Percentiles rank a stretch among this genome's conserved stretches.
Evolutionary conservation across 345 rosid genomes (phyloP).

Genomic region (Limnanthes douglasii): DNA sequence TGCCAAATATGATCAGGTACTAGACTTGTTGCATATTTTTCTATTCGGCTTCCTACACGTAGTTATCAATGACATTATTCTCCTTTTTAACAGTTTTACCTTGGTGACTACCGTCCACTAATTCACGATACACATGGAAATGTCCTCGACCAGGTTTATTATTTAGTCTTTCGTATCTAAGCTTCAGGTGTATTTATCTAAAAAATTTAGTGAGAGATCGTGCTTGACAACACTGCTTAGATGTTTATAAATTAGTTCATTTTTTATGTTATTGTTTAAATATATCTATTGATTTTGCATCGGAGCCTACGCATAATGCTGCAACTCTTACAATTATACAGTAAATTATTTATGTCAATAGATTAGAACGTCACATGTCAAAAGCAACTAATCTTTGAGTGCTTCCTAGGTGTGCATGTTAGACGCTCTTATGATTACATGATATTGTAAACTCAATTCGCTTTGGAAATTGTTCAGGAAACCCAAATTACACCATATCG

Average conservation of each 20-base stretch:
- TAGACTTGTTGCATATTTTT: slow-evolving; percentile 5
- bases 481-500: slow-evolving; percentile 80
- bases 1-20: slow-evolving; percentile 96
- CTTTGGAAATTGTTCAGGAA: slow-evolving; percentile 49
- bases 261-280: too few species aligned
- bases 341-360: too few species aligned
- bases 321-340: too few species aligned
- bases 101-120: slow-evolving; percentile 96
- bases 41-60: neutral
- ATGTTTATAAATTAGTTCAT: too few species aligned
- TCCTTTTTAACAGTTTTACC: slow-evolving; percentile 55
- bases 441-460: too few species aligned
- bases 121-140: slow-evolving; percentile 72
- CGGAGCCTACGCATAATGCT: too few species aligned
- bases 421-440: neutral
- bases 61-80: neutral
- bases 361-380: too few species aligned
- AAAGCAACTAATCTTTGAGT: too few species aligned
- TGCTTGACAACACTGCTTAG: too few species aligned
- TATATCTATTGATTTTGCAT: too few species aligned
- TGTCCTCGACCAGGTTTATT: slow-evolving; percentile 83
- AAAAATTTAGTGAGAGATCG: too few species aligned
- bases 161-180: slow-evolving; percentile 5
- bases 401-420: too few species aligned
- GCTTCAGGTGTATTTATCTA: neutral